Evolutionary conservation across 257 asterid species (phyloP).

Genomic region (Nicotiana sylvestris): DNA sequence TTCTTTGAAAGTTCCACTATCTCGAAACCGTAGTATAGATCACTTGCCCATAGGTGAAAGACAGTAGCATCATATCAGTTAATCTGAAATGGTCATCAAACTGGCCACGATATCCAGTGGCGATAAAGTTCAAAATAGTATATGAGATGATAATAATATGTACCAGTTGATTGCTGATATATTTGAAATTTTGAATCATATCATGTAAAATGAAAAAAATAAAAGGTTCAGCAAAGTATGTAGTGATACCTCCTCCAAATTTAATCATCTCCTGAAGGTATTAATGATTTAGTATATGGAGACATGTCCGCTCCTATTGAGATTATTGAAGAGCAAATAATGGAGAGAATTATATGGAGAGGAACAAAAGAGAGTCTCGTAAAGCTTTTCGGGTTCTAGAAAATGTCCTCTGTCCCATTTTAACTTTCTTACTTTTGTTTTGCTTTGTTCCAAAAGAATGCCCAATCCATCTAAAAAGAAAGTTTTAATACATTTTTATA

Average conservation of each 20-base stretch:
- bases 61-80: not conserved
- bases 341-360: not conserved
- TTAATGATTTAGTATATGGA: not conserved
- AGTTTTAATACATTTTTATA: not conserved
- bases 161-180: slow-evolving; percentile 5
- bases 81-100: not conserved
- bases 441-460: not conserved
- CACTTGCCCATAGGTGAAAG: not conserved
- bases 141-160: not conserved
- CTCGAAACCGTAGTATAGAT: not conserved
- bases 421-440: not conserved
- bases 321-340: not conserved
- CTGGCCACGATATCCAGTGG: not conserved
- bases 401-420: not conserved
- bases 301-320: not conserved
- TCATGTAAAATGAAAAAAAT: not conserved
- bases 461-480: not conserved
- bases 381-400: not conserved
- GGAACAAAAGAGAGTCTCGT: not conserved
- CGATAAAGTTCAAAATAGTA: not conserved
- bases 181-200: not conserved
- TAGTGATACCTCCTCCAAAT: not conserved
- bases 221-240: not conserved
- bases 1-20: not conserved
- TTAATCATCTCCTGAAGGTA: not conserved